phyloP scores from a whole-genome alignment of 768 basidiomycete genomes.

The Chalciporus chontae region DNA sequence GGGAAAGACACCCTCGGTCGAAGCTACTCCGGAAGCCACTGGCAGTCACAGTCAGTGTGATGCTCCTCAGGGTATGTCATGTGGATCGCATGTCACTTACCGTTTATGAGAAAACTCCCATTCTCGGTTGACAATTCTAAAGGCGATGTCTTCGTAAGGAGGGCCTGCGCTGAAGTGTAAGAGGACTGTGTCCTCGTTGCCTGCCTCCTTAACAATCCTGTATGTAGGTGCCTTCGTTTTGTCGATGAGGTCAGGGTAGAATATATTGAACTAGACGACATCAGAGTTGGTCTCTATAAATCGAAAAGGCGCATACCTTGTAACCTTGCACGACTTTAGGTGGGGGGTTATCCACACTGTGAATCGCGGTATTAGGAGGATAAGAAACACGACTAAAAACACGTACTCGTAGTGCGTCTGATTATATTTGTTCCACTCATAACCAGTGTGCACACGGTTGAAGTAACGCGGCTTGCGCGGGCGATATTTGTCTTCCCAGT shows the following conservation, averaged over 20 bases:
- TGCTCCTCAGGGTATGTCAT: slow-evolving; percentile 6
- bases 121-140: slow-evolving; percentile 94
- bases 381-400: neutral
- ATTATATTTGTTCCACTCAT: slow-evolving; percentile 99
- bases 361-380: slow-evolving; percentile 12
- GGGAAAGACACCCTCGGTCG: slow-evolving; percentile 91
- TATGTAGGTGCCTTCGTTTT: slow-evolving; percentile 96
- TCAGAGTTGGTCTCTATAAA: slow-evolving; percentile 2
- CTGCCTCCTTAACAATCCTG: slow-evolving; percentile 89
- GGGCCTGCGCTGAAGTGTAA: slow-evolving; percentile 95
- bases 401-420: slow-evolving; percentile 96
- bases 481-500: slow-evolving; percentile 98
- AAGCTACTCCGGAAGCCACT: slow-evolving; percentile 97
- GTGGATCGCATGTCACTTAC: slow-evolving; percentile 36
- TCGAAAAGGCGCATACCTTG: slow-evolving; percentile 51
- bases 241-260: slow-evolving; percentile 99
- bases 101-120: slow-evolving; percentile 99
- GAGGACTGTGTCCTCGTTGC: slow-evolving; percentile 92
- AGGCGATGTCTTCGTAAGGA: slow-evolving; percentile 98
- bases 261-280: slow-evolving; percentile 77
- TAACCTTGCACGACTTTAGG: slow-evolving; percentile 99
- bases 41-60: slow-evolving; percentile 11
- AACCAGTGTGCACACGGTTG: slow-evolving; percentile 98
- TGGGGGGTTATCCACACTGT: slow-evolving; percentile 94
- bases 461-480: slow-evolving; percentile 98